phyloP scores from a whole-genome alignment of 768 basidiomycete species.

The Psilocybe cyanescens region DNA sequence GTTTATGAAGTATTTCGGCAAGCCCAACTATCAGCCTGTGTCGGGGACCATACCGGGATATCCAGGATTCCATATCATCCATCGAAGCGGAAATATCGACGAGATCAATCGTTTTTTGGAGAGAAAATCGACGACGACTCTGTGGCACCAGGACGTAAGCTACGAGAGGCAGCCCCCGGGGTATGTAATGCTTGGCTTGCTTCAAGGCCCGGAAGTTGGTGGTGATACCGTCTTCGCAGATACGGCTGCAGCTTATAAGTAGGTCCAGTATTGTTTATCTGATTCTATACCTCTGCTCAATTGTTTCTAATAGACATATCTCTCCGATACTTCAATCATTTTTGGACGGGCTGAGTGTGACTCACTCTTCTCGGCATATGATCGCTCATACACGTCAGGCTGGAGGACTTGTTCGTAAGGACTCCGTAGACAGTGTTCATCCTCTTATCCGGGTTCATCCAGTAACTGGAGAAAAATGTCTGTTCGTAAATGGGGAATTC shows the following conservation, averaged over 20 bases:
- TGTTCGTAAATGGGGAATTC: slow-evolving; percentile 33
- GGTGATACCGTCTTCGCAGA: slow-evolving; percentile 22
- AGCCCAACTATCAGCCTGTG: slow-evolving; percentile 14
- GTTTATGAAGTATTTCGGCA: slow-evolving; percentile 18
- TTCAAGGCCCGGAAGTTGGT: slow-evolving; percentile 17
- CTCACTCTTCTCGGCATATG: slow-evolving; percentile 29
- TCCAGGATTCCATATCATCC: slow-evolving; percentile 18
- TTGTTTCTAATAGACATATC: slow-evolving; percentile 6
- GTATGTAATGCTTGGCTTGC: slow-evolving; percentile 14
- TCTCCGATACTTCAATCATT: slow-evolving; percentile 13
- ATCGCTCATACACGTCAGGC: slow-evolving; percentile 23
- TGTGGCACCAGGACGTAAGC: slow-evolving; percentile 19
- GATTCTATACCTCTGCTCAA: neutral
- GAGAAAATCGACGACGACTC: slow-evolving; percentile 10
- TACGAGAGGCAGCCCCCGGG: slow-evolving; percentile 18
- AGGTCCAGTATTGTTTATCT: neutral
- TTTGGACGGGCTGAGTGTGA: slow-evolving; percentile 21
- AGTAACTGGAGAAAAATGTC: slow-evolving; percentile 26
- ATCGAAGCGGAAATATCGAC: slow-evolving; percentile 13
- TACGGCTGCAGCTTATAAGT: slow-evolving; percentile 21
- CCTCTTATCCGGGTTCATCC: slow-evolving; percentile 35
- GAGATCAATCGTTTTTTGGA: slow-evolving; percentile 11
- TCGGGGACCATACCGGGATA: slow-evolving; percentile 13
- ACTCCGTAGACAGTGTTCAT: slow-evolving; percentile 28
- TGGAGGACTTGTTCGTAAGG: slow-evolving; percentile 31